phyloP scores from a whole-genome alignment of 78 protist genomes.

The Speleostelium caveatum region DNA sequence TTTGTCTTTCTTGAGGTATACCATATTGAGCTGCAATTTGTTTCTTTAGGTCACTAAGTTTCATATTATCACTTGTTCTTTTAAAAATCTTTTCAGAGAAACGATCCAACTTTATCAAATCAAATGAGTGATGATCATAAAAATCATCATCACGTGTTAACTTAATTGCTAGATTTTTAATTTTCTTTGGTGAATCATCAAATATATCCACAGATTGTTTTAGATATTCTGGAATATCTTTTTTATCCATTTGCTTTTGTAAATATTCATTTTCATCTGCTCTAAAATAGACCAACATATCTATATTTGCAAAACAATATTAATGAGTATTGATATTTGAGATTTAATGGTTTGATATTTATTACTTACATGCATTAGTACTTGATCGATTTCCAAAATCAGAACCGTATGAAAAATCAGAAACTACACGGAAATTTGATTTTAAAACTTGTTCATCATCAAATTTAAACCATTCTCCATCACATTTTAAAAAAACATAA shows the following conservation, averaged over 20 bases:
- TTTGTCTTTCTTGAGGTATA: constrained; percentile 69
- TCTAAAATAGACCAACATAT: constrained; percentile 96
- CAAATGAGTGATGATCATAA: constrained; percentile 20
- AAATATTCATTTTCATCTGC: constrained; percentile 32
- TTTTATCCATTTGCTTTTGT: constrained; percentile 30
- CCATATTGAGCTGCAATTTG: constrained; percentile 53
- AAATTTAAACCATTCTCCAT: constrained; percentile 84
- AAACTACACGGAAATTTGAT: constrained; percentile 75
- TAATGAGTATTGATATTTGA: not conserved
- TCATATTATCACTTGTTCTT: constrained; percentile 17
- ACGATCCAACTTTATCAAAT: constrained; percentile 15
- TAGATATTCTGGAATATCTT: constrained; percentile 59
- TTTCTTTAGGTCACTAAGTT: constrained; percentile 23
- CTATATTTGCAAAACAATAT: not conserved
- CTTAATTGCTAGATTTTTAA: constrained; percentile 5
- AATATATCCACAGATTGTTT: constrained; percentile 41
- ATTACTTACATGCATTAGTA: constrained; percentile 1
- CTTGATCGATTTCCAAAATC: constrained; percentile 37
- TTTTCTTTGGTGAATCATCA: constrained; percentile 39
- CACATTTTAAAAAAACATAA: constrained; percentile 87
- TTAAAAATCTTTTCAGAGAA: constrained; percentile 13
- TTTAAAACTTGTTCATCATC: constrained; percentile 95
- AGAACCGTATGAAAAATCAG: constrained; percentile 91
- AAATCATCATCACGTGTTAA: constrained; percentile 66
- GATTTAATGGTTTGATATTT: not conserved